These are phyloP conservation scores for Brassica nigra DNA, from an alignment of 345 rosid genomes.

Conservation along the genomic window DNA sequence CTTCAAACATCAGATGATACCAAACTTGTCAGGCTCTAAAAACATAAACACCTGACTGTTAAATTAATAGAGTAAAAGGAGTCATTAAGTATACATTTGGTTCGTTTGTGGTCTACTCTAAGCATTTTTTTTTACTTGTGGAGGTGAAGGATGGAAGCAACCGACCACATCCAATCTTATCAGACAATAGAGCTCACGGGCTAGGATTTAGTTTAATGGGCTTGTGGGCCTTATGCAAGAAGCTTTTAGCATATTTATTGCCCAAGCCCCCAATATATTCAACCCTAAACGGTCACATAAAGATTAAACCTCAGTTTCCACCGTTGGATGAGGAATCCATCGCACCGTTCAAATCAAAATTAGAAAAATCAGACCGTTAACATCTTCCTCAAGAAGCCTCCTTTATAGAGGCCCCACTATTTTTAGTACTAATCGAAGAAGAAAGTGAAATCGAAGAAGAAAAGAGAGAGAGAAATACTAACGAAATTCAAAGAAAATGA, in stretches of 20 bases:
- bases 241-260: not conserved
- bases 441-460: not conserved
- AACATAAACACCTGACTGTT: not conserved
- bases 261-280: not conserved
- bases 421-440: not conserved
- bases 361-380: constrained; percentile 29
- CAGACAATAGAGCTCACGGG: not conserved
- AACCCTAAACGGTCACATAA: constrained; percentile 10
- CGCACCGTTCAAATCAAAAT: constrained; percentile 21
- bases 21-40: not conserved
- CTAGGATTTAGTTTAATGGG: constrained; percentile 5
- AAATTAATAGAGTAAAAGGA: too few species aligned
- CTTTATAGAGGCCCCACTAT: constrained; percentile 13
- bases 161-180: too few species aligned
- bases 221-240: not conserved
- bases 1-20: constrained; percentile 7
- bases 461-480: not conserved
- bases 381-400: constrained; percentile 36
- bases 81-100: not conserved
- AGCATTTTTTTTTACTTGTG: constrained; percentile 20
- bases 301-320: not conserved
- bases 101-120: too few species aligned
- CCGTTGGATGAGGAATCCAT: constrained; percentile 30
- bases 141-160: constrained; percentile 62
- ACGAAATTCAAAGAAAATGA: not conserved